Base-by-base conservation (phyloP, 2,329 filamentous ascomycete genomes). In the Neonectria coccinea region DNA sequence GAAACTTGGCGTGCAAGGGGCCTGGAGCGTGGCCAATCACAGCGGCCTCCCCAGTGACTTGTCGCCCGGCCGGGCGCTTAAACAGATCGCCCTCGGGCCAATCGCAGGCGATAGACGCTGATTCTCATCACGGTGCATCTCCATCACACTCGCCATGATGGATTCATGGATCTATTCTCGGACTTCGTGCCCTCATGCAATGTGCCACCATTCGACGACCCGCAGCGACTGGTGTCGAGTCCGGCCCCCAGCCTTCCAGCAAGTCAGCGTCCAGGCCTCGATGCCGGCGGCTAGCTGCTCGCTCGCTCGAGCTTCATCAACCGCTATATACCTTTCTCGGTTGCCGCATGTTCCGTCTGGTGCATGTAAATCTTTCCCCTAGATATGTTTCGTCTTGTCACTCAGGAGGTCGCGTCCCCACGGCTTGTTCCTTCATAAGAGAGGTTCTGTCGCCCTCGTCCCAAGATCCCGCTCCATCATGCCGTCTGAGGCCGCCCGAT, bases 241-340 rank as follows among this genome's bases (percentile, higher is more conserved):
- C 57, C 36, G 64, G 71, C 41, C 53, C 65, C 62, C 47, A 39
- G 66, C 70, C 66, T 11, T 54, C 62, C 73, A 79, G 78, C 81
- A 79, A 83, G 80, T 82, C 73, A 80, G 78, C 78, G 72, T 76
- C 75, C 74, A 78, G 75, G 77, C 78, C 77, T 80, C 77, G 62
- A 72, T 62, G 57, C 59, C 76, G 78, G 80, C 77, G 77, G 77
- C 79, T 80, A 78, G 78, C 75, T 74, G 76, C 74, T 74, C 75
- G 16, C 14, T 8, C 36, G 36, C 36, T 39, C 36, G 75, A 78
- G 78, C 79, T 78, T 85, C 83, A 85, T 78, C 82, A 84, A 80
- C 68, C 83, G 83, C 84, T 86, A 86, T 86, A 86, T 86, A 86
- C 85, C 81, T 79, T 79, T 80, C 80, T 76, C 44, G 50, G 75